Base-by-base conservation (phyloP, 805 yeast genomes). In the Metschnikowia picachoensis region DNA sequence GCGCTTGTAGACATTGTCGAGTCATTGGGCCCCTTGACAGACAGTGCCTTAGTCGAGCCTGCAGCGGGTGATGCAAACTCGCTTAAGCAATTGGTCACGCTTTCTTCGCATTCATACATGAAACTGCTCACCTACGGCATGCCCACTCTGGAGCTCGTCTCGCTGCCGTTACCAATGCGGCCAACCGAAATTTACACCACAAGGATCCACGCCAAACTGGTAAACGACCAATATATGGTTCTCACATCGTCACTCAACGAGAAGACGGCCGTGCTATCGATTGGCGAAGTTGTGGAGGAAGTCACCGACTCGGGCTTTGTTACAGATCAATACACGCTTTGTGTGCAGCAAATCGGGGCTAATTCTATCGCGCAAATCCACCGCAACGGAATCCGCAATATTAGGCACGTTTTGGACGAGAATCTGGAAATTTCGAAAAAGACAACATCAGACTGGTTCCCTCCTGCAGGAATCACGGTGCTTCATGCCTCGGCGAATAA, bases 201-300 rank as follows among this genome's bases (percentile, higher is more conserved):
- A 3, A 79, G 76, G 53, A 57, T 76, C 4, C 57, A 64, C 2
- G 52, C 63, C 1, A 61, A 62, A 6, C 82, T 83, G 37, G 59
- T 56, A 6, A 73, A 61, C 56, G 91, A 87, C 57, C 77, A 77
- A 43, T 85, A 79, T 53, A 74, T 89, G 48, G 79, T 88, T 2
- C 67, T 89, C 3, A 73, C 92, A 1, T 68, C 74, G 0, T 37
- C 62, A 2, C 78, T 83, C 53, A 62, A 77, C 17, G 83, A 81
- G 39, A 77, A 83, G 3, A 88, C 97, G 0, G 69, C 86, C 46
- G 85, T 89, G 0, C 64, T 94, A 14, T 76, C 85, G 2, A 81
- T 88, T 41, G 95, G 94, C 8, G 96, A 87, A 52, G 80, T 79
- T 0, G 87, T 87, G 2, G 90, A 85, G 47, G 90, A 87, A 56